These are phyloP conservation scores for Exophiala phaeomuriformis DNA, from an alignment of 2,329 filamentous ascomycete genomes.

Conservation along the genomic window DNA sequence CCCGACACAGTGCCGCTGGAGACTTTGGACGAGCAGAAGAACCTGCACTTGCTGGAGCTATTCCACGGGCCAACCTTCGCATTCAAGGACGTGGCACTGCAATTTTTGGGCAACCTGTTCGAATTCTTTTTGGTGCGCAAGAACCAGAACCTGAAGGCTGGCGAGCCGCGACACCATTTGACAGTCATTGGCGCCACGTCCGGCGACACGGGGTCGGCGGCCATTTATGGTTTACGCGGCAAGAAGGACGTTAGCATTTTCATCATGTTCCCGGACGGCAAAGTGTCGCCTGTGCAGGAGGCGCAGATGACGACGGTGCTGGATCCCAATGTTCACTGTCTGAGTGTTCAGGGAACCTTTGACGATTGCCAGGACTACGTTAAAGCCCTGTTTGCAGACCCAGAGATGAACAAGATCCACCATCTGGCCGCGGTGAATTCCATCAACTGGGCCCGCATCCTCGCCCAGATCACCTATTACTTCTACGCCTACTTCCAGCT, in stretches of 20 bases:
- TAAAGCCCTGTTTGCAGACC: conserved; percentile 83
- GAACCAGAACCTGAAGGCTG: conserved; percentile 36
- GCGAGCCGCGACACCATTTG: conserved; percentile 64
- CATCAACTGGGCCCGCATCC: conserved; percentile 91
- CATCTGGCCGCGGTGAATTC: conserved; percentile 91
- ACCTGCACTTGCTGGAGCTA: conserved; percentile 81
- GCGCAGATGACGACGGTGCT: conserved; percentile 94
- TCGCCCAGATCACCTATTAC: conserved; percentile 96
- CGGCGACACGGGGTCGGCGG: conserved; percentile 83
- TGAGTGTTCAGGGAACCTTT: conserved; percentile 83
- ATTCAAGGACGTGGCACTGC: conserved; percentile 91
- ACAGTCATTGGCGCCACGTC: conserved; percentile 82
- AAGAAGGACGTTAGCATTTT: conserved; percentile 97
- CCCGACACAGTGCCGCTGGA: conserved; percentile 71
- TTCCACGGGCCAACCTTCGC: conserved; percentile 95
- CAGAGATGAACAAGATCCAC: conserved; percentile 70
- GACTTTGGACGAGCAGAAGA: conserved; percentile 61
- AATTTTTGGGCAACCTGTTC: conserved; percentile 90
- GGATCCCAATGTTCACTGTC: conserved; percentile 86
- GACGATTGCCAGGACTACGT: conserved; percentile 96
- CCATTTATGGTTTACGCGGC: conserved; percentile 87
- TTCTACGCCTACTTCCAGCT: conserved; percentile 90
- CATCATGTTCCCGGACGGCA: conserved; percentile 86
- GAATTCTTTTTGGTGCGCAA: conserved; percentile 43
- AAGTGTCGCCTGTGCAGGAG: conserved; percentile 86